Evolutionary conservation across 176 grass and related monocot species (phyloP), one percentile per base, ranked within the genome.

Genomic region (Areca catechu): DNA sequence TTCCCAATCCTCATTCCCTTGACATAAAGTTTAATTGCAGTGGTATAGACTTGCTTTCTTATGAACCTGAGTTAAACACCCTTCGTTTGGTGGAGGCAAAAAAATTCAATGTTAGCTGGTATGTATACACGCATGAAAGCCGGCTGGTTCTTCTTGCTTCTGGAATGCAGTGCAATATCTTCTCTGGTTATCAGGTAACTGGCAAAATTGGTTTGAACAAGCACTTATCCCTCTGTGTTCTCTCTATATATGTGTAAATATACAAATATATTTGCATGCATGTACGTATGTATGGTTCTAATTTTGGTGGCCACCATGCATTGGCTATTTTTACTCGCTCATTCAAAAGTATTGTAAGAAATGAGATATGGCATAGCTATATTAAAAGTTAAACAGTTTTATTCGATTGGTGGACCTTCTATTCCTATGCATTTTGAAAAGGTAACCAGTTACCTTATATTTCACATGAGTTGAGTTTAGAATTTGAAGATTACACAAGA

Each of bases 71-170:
- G 15, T 58, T 74, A 57, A 90, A 88, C 61, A 72, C 60, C 72
- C 69, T 97, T 74, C 75, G 61, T 30, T 55, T 85, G 52, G 75
- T 88, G 65, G 93, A 97, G 67, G 66, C 80, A 24, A 97, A 97
- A 61, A 84, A 76, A 64, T 82, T 82, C 24, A 88, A 30, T 64
- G 83, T 91, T 16, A 80, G 68, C 73, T 97, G 93, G 93, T 97
- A 88, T 72, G 69, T 85, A 68, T 97, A 97, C 68, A 88, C 87
- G 4, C 93, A 97, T 75, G 93, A 97, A 84, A 97, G 93, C 74
- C 74, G 93, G 68, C 74, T 97, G 81, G 68, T 97, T 70, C 83
- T 97, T 85, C 87, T 91, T 79, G 83, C 93, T 55, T 91, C 83
- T 80, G 86, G 86, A 66, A 97, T 91, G 87, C 93, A 97, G 78